Base-by-base conservation (phyloP, 164 flowering plant species). In the Amborella trichopoda region DNA sequence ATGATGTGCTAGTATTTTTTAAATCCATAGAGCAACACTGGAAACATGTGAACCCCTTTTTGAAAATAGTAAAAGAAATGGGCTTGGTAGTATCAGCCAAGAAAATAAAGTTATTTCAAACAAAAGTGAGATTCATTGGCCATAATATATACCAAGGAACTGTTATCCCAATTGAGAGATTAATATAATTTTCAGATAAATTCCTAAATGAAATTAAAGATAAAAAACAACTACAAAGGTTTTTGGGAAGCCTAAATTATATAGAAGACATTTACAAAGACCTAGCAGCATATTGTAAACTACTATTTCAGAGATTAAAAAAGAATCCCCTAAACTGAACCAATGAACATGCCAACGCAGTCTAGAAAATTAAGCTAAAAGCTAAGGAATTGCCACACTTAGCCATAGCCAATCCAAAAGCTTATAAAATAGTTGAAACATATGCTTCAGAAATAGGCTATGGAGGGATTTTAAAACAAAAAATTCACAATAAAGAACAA, bases 381-480 rank as follows among this genome's bases (percentile, higher is more conserved):
- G 19, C 3, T 6, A 28, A 18, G 14, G 0, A 14, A 6, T 22
- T 48, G n/a, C 40, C 26, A 3, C 34, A 9, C 13, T 20, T 32
- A 30, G n/a, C 5, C 2, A 21, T 39, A 6, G 24, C 34, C 2
- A 17, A 40, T 17, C 36, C 34, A 12, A 6, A 18, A 5, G 2
- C 14, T 6, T 50, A 25, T 17, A 50, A 39, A 40, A 50, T 39
- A 1, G 33, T 50, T 2, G 36, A 50, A 30, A 8, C 26, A 17
- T 39, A 48, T 48, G 51, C 40, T 3, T 48, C 51, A 1, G 22
- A 48, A 1, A 11, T 48, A 14, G 39, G 54, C 10, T 50, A 39
- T 38, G 54, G 33, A 0, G 54, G 45, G 10, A 50, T 50, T 9
- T 12, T 50, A 11, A 25, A 49, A n/a, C 43, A 49, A n/a, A 49